Conservation (phyloP, 805 yeast genomes). For the Sugiyamaella americana region DNA sequence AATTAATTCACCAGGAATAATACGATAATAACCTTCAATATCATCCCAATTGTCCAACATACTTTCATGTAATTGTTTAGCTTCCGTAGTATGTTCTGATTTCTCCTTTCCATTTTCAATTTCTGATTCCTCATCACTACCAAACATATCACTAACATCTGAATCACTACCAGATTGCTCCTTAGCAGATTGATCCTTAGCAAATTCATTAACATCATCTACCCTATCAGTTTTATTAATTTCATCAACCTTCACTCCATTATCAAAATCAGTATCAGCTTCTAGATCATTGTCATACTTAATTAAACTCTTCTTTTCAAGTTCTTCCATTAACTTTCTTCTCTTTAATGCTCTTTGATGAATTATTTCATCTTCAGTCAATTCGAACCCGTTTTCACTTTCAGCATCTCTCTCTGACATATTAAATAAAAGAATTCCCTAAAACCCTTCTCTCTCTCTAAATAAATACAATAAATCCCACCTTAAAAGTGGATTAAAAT, state of each 20-base stretch:
- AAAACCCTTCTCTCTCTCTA: no score
- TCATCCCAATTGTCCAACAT: slow-evolving; percentile 33
- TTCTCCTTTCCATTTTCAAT: neutral
- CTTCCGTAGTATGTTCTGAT: neutral
- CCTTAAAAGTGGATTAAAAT: no score
- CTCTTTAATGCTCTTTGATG: slow-evolving; percentile 20
- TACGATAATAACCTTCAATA: slow-evolving; percentile 31
- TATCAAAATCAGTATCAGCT: neutral
- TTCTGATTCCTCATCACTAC: slow-evolving; percentile 6
- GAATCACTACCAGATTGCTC: slow-evolving; percentile 10
- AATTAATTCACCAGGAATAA: slow-evolving; percentile 31
- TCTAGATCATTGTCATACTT: no score
- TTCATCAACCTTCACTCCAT: neutral
- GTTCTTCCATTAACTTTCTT: slow-evolving; percentile 14
- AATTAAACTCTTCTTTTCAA: neutral
- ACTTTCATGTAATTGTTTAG: slow-evolving; percentile 18
- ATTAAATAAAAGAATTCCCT: no score
- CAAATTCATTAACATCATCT: slow-evolving; percentile 7
- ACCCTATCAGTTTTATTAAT: slow-evolving; percentile 3
- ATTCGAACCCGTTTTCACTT: no score
- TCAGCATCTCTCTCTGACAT: no score
- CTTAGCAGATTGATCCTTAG: neutral
- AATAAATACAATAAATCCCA: no score
- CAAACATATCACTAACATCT: slow-evolving; percentile 27
- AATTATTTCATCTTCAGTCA: slow-evolving; percentile 22